These are phyloP conservation scores for Colletotrichum sp. DNA, from an alignment of 2,329 filamentous ascomycete genomes.

Conservation along the genomic window DNA sequence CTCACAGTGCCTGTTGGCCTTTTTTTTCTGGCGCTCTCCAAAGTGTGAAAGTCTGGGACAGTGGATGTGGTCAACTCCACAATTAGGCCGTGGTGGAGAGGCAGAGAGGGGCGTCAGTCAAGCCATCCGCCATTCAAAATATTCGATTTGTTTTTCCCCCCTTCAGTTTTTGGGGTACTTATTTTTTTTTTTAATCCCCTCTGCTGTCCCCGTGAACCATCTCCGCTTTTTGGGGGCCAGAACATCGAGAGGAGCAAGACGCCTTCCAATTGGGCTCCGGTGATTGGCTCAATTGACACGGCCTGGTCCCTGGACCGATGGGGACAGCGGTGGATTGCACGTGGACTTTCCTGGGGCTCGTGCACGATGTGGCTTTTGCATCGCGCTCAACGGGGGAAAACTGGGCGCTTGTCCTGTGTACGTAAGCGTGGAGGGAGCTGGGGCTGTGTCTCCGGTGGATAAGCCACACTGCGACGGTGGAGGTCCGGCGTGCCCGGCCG, in stretches of 20 bases:
- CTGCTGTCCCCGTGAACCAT: not conserved
- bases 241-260: not conserved
- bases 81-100: conserved; percentile 3
- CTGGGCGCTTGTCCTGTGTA: not conserved
- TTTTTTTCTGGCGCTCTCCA: not conserved
- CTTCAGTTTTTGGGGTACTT: not conserved
- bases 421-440: not conserved
- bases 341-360: not conserved
- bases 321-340: not conserved
- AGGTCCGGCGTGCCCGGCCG: not conserved
- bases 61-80: not conserved
- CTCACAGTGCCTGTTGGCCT: not conserved
- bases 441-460: not conserved
- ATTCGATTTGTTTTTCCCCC: not conserved
- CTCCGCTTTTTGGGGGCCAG: not conserved
- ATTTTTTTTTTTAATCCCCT: not conserved
- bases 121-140: not conserved
- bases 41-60: not conserved
- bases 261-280: not conserved
- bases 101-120: not conserved
- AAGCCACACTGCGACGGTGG: not conserved
- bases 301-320: not conserved
- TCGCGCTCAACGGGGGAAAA: not conserved
- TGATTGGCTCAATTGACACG: not conserved
- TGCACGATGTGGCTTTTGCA: not conserved